Percentiles rank a stretch among this genome's conserved stretches.
These are phyloP conservation scores for Sporothrix pseudoabietina DNA, from an alignment of 2,329 filamentous ascomycete genomes.

Conservation along the genomic window DNA sequence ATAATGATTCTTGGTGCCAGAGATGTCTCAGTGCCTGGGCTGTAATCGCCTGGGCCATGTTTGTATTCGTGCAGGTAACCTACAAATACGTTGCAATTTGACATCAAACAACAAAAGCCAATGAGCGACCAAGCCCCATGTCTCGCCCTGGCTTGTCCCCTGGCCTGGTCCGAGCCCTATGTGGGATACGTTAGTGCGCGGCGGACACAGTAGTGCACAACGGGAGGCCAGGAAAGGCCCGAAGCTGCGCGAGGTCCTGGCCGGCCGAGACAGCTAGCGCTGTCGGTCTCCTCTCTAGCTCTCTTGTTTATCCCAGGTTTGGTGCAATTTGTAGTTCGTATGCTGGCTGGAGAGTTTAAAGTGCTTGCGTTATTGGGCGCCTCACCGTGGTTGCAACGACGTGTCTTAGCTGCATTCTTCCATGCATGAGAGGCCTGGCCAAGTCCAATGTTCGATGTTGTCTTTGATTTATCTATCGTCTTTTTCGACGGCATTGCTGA, in stretches of 20 bases:
- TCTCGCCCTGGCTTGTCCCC: background rate
- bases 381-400: constrained; percentile 1
- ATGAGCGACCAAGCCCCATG: constrained; percentile 4
- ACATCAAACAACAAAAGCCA: background rate
- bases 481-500: background rate
- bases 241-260: constrained; percentile 17
- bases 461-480: background rate
- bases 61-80: background rate
- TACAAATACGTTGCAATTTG: background rate
- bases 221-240: constrained; percentile 27
- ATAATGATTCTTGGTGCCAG: background rate
- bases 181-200: constrained; percentile 11
- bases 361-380: constrained; percentile 19
- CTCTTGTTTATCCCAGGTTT: background rate
- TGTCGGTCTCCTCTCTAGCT: background rate
- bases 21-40: background rate
- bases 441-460: background rate
- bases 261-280: constrained; percentile 17
- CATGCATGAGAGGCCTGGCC: background rate
- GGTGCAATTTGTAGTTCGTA: background rate
- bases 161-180: background rate
- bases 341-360: constrained; percentile 11
- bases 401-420: constrained; percentile 19
- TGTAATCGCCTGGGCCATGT: background rate
- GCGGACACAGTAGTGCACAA: constrained; percentile 3